Base-by-base conservation (phyloP, 2,329 filamentous ascomycete genomes). In the Hymenoscyphus linearis region DNA sequence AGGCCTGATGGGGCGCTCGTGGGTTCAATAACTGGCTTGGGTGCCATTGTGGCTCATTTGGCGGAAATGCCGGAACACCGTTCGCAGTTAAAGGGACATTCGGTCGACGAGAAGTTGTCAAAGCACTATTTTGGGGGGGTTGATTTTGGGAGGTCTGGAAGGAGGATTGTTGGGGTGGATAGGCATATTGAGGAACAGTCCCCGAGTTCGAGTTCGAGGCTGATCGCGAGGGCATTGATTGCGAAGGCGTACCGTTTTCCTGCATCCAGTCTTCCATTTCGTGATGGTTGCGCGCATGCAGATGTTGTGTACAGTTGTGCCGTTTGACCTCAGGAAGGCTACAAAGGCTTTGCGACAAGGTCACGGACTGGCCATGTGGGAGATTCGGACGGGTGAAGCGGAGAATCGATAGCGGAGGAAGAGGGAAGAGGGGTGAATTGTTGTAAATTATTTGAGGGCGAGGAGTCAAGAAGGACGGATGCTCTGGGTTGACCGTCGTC, bases 1-100 rank as follows among this genome's bases (percentile, higher is more conserved):
- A 27, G 37, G 58, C 54, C 31, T 62, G 69, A 34, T 66, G 65
- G 65, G 70, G 72, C 55, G 69, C 72, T 67, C 74, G 75, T 4
- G 78, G 78, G 60, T 79, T 78, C 47, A 80, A 70, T 16, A 80
- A 68, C 10, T 72, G 65, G 10, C 74, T 72, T 18, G 78, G 72
- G 56, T 78, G 77, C 75, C 80, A 81, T 57, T 64, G 52, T 31
- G 31, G 31, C 27, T 54, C 55, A 27, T 53, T 34, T 14, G 60
- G 34, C 18, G 57, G 26, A 40, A 63, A 67, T 58, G 64, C 65
- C 16, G 64, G 65, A 22, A 57, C 56, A 52, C 59, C 63, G 55
- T 62, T 67, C 57, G 63, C 58, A 50, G 62, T 70, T 25, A 63
- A 44, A 35, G 69, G 63, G 53, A 57, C 37, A 34, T 57, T 57